Base-by-base conservation (phyloP, 2,329 filamentous ascomycete genomes). In the Aspergillus pseudoglaucus region DNA sequence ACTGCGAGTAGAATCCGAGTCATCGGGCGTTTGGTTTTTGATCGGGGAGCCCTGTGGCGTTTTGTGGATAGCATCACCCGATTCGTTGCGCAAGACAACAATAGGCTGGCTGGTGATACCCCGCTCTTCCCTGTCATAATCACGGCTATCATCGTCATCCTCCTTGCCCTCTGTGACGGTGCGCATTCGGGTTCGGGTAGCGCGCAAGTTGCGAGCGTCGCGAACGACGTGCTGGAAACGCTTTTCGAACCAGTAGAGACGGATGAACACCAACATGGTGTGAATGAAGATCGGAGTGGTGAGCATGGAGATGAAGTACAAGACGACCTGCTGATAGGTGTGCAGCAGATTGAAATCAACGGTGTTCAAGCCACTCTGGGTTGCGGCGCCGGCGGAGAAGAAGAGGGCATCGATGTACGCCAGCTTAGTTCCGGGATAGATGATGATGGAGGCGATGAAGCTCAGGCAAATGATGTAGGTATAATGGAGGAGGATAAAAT, bases 221-320 rank as follows among this genome's bases (percentile, higher is more conserved):
- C 77, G 78, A 12, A 87, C 90, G 54, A 95, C 80, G 59, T 87
- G 79, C 63, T 95, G 87, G 64, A 98, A 97, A 6, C 90, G 82
- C 68, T 94, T 95, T 69, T 98, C 90, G 64, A 98, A 98, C 91
- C 91, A 98, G 70, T 95, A 96, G 1, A 98, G 75, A 22, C 93
- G 86, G 12, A 97, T 78, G 58, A 95, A 91, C 6, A 98, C 93
- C 40, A 98, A 89, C 40, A 82, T 86, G 2, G 87, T 82, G 62
- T 95, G 83, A 59, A 95, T 84, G 42, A 87, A 84, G 52, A 95
- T 93, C 0, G 90, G 90, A 44, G 89, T 95, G 22, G 85, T 83
- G 10, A 88, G 59, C 75, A 89, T 84, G 3, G 85, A 75, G 37
- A 88, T 75, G 6, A 90, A 59, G 59, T 85, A 90, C 22, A 94